Conservation (phyloP, 2,329 filamentous ascomycete genomes). For the Curvularia sp. region DNA sequence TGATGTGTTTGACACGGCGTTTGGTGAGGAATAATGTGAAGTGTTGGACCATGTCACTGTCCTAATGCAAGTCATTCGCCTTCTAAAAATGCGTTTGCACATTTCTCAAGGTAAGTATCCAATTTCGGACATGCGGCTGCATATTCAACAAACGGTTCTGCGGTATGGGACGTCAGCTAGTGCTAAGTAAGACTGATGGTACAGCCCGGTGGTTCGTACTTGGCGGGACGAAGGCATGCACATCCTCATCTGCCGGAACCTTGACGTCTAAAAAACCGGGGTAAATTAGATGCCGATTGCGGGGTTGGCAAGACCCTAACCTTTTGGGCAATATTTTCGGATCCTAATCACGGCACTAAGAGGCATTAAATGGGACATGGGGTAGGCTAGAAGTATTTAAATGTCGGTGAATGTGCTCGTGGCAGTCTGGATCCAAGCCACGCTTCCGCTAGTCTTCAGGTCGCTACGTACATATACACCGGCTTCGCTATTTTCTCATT, state of each 20-base stretch:
- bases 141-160: neutral
- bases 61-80: neutral
- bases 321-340: neutral
- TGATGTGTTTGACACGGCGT: neutral
- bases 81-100: neutral
- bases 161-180: neutral
- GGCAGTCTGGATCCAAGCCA: neutral
- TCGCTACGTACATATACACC: neutral
- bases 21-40: neutral
- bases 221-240: neutral
- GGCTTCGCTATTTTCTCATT: neutral
- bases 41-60: neutral
- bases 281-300: slow-evolving; percentile 2
- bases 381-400: neutral
- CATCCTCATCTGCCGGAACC: slow-evolving; percentile 1
- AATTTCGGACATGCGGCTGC: neutral
- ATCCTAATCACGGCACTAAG: slow-evolving; percentile 1
- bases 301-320: slow-evolving; percentile 3
- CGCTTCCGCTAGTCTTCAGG: neutral
- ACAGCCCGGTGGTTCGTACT: neutral
- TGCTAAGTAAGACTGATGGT: neutral
- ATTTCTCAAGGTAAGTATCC: neutral
- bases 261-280: neutral
- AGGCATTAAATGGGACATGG: neutral
- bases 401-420: neutral